These are phyloP conservation scores for Mucor irregularis DNA, from an alignment of 371 early-diverging fungal genomes.

Conservation along the genomic window DNA sequence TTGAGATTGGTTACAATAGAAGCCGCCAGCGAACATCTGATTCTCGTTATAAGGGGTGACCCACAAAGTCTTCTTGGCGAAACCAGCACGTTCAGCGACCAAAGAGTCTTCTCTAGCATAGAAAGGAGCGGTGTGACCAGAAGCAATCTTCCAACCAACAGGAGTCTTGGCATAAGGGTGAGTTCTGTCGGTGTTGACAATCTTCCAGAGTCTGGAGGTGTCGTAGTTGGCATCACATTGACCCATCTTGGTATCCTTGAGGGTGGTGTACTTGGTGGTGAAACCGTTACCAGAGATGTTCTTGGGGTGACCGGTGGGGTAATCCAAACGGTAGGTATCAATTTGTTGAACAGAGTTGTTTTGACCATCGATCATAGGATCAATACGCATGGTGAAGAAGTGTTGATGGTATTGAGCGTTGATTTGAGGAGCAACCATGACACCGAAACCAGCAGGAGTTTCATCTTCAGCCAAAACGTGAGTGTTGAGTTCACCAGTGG, in stretches of 20 bases:
- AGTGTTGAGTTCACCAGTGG: constrained; percentile 56
- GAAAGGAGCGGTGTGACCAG: constrained; percentile 36
- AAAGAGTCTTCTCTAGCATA: constrained; percentile 43
- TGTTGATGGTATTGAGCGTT: constrained; percentile 58
- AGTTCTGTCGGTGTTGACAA: constrained; percentile 40
- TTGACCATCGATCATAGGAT: constrained; percentile 55
- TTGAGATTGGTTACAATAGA: constrained; percentile 52
- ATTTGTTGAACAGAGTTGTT: constrained; percentile 44
- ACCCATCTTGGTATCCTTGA: constrained; percentile 44
- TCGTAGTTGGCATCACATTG: constrained; percentile 29
- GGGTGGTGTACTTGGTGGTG: constrained; percentile 26
- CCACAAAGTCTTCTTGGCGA: constrained; percentile 53
- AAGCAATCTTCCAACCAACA: constrained; percentile 50
- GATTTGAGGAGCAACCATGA: constrained; percentile 53
- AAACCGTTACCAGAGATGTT: constrained; percentile 52
- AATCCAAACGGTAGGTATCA: constrained; percentile 34
- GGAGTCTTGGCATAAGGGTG: constrained; percentile 49
- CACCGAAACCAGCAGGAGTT: constrained; percentile 46
- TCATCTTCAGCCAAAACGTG: constrained; percentile 56
- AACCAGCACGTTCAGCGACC: constrained; percentile 46
- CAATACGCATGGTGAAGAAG: constrained; percentile 57
- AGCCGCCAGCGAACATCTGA: constrained; percentile 56
- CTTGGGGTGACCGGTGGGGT: constrained; percentile 48
- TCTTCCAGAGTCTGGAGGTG: constrained; percentile 51
- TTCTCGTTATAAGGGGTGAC: constrained; percentile 54